Percentiles rank a stretch among this genome's conserved stretches.
These are phyloP conservation scores for cucumber (Cucumis sativus) DNA, from an alignment of 306 rosid genomes.

Conservation along the genomic window Cucumber_9930_V3 NC_026657.2:33365001-33365500, in stretches of 20 bases:
- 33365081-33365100: background rate
- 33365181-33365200: conserved; percentile 98
- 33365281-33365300: background rate
- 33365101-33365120: background rate
- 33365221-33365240: conserved; percentile 99
- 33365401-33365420: conserved; percentile 67
- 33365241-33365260: conserved; percentile 97
- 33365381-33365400: conserved; percentile 24
- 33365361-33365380: conserved; percentile 23
- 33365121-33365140: background rate
- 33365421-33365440: conserved; percentile 21
- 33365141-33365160: background rate
- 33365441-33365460: background rate
- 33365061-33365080: background rate
- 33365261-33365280: conserved; percentile 71
- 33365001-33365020: background rate
- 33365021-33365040: background rate
- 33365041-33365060: background rate
- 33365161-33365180: conserved; percentile 3
- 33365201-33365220: conserved; percentile 98
- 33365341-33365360: conserved; percentile 16
- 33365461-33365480: background rate
- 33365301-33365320: background rate
- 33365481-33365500: background rate
- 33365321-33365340: background rate